Conservation (phyloP, 1,284 basidiomycete genomes). For the Sphaerobolus stellatus region DNA sequence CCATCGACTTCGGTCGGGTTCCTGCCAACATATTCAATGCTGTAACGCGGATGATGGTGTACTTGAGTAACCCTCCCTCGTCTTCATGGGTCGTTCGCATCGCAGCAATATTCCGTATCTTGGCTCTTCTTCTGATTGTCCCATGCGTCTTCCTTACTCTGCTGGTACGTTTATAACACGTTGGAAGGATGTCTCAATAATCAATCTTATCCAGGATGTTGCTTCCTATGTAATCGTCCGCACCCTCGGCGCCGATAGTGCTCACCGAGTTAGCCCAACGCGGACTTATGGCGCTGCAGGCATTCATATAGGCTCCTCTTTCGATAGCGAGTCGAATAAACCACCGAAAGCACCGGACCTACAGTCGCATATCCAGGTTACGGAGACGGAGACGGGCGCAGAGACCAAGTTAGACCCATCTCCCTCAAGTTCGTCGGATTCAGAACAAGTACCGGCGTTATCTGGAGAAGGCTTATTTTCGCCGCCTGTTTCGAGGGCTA, state of each 20-base stretch:
- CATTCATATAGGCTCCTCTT: not conserved
- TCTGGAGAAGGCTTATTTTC: slow-evolving; percentile 72
- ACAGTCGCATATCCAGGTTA: not conserved
- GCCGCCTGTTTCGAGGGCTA: slow-evolving; percentile 60
- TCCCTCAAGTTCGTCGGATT: too few species aligned
- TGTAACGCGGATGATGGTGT: too few species aligned
- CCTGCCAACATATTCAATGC: too few species aligned
- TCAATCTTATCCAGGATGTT: slow-evolving; percentile 55
- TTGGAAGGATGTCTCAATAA: not conserved
- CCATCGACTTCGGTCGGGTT: slow-evolving; percentile 14
- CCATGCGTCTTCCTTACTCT: slow-evolving; percentile 65
- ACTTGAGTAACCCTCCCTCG: slow-evolving; percentile 22
- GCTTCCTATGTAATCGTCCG: slow-evolving; percentile 80
- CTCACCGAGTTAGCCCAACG: not conserved
- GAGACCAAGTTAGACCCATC: slow-evolving; percentile 42
- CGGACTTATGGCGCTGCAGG: not conserved
- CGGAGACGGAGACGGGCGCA: not conserved
- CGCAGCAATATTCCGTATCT: slow-evolving; percentile 62
- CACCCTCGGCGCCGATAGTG: slow-evolving; percentile 60
- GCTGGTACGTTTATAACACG: slow-evolving; percentile 46
- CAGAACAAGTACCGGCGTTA: too few species aligned
- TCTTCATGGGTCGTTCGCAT: slow-evolving; percentile 65
- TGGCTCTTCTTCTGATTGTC: slow-evolving; percentile 60
- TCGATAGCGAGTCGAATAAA: not conserved
- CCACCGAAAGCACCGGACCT: not conserved